Percentiles rank a stretch among this genome's conserved stretches.
These are phyloP conservation scores for Ceratobasidium sp. DNA, from an alignment of 1,284 basidiomycete species.

Conservation along the genomic window DNA sequence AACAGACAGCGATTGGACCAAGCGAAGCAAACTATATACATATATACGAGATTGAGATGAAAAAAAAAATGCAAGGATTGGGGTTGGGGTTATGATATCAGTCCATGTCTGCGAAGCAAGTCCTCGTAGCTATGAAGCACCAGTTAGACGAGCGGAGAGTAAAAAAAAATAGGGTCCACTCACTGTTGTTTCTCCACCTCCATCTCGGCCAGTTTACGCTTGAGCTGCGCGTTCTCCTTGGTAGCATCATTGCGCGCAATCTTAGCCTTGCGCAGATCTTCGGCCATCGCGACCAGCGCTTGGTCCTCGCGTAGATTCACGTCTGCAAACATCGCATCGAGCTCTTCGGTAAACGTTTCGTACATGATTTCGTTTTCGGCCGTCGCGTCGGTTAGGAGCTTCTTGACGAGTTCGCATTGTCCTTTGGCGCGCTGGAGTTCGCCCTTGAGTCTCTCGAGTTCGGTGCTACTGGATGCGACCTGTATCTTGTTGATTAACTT, in stretches of 20 bases:
- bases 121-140: slow-evolving; percentile 68
- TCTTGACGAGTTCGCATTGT: slow-evolving; percentile 81
- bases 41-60: slow-evolving; percentile 17
- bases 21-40: slow-evolving; percentile 16
- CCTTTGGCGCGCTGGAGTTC: slow-evolving; percentile 78
- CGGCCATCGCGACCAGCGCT: slow-evolving; percentile 79
- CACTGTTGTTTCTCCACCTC: slow-evolving; percentile 84
- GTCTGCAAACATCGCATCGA: slow-evolving; percentile 89
- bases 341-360: slow-evolving; percentile 93
- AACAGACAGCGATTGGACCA: slow-evolving; percentile 11
- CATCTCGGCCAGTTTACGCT: slow-evolving; percentile 75
- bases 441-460: slow-evolving; percentile 70
- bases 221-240: slow-evolving; percentile 84
- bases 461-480: slow-evolving; percentile 53
- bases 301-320: slow-evolving; percentile 81
- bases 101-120: slow-evolving; percentile 73
- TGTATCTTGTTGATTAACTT: slow-evolving; percentile 14
- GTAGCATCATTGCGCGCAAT: slow-evolving; percentile 76
- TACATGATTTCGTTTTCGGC: slow-evolving; percentile 92
- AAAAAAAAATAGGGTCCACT: slow-evolving; percentile 55
- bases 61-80: slow-evolving; percentile 12
- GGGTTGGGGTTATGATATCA: slow-evolving; percentile 56
- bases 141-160: slow-evolving; percentile 20
- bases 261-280: slow-evolving; percentile 79
- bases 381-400: slow-evolving; percentile 78